These are phyloP conservation scores for Penicillium sp. DNA, from an alignment of 2,329 filamentous ascomycete species.

Conservation along the genomic window DNA sequence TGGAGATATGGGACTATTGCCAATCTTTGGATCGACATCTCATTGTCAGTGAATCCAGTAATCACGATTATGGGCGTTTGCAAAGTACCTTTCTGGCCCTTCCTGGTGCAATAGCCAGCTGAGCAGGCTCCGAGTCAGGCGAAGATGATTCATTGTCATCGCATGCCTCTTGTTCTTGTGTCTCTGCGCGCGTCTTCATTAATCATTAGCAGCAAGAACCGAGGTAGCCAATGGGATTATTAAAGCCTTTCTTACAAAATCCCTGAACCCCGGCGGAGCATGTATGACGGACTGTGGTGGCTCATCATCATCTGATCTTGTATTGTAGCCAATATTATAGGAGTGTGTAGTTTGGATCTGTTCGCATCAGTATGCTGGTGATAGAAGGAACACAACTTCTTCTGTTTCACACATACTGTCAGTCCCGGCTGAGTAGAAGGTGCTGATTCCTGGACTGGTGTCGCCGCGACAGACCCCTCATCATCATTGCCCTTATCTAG, in stretches of 20 bases:
- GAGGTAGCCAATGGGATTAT: not conserved
- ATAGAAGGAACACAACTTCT: not conserved
- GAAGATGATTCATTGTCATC: slow-evolving; percentile 14
- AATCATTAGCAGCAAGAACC: not conserved
- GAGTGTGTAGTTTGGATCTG: slow-evolving; percentile 34
- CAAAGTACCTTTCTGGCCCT: slow-evolving; percentile 17
- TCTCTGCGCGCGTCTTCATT: not conserved
- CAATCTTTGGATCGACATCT: slow-evolving; percentile 21
- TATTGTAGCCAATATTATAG: slow-evolving; percentile 12
- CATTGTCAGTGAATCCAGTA: not conserved
- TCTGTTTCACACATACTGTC: slow-evolving; percentile 21
- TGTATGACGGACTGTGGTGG: slow-evolving; percentile 83
- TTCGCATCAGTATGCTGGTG: not conserved
- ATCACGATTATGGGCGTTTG: not conserved
- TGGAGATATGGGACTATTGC: slow-evolving; percentile 55
- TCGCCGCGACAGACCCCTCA: not conserved
- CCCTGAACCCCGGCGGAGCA: slow-evolving; percentile 77
- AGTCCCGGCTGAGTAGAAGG: slow-evolving; percentile 20
- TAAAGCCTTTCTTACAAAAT: slow-evolving; percentile 62
- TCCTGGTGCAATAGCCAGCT: slow-evolving; percentile 3
- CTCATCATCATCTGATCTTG: slow-evolving; percentile 64
- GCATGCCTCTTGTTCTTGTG: slow-evolving; percentile 3
- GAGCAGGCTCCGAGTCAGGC: slow-evolving; percentile 4
- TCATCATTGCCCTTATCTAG: not conserved
- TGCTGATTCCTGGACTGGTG: slow-evolving; percentile 1